A percentile compares a stretch with the other conserved stretches of the same genome.
Evolutionary conservation across 441 rosid genomes (phyloP).

Genomic region (Populus trichocarpa): DNA sequence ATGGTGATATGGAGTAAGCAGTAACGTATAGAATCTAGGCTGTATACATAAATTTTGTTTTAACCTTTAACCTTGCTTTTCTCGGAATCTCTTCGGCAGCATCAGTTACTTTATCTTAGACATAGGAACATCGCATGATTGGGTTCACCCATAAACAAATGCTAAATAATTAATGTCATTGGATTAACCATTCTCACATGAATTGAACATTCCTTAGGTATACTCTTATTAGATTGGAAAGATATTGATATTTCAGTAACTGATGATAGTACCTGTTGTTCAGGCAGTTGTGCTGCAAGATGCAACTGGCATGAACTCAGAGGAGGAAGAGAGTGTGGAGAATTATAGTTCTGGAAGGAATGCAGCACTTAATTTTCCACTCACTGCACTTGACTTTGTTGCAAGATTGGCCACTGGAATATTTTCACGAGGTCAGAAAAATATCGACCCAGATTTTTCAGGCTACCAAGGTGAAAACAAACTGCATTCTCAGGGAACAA

Average conservation of each 20-base stretch:
- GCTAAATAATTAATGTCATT: not conserved
- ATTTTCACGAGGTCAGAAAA: conserved; percentile 66
- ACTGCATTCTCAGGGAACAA: conserved; percentile 26
- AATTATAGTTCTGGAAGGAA: conserved; percentile 55
- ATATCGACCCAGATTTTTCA: conserved; percentile 40
- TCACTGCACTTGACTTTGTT: conserved; percentile 85
- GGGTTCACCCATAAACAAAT: not conserved
- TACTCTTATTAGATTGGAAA: not conserved
- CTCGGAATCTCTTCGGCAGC: not conserved
- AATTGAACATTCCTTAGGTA: not conserved
- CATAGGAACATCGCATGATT: not conserved
- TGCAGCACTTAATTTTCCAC: conserved; percentile 74
- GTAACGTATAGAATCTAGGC: not conserved
- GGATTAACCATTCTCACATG: not conserved
- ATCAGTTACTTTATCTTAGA: not conserved
- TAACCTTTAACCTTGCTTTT: not conserved
- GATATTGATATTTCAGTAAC: not conserved
- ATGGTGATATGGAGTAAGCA: not conserved
- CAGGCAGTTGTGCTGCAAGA: conserved; percentile 52
- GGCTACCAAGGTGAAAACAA: conserved; percentile 49
- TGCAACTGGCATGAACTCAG: conserved; percentile 36
- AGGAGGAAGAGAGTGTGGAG: conserved; percentile 42
- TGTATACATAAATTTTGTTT: not conserved
- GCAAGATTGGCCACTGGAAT: conserved; percentile 82
- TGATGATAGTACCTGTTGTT: conserved; percentile 27